A percentile compares a stretch with the other conserved stretches of the same genome.
Conservation (phyloP, 768 basidiomycete species). For the Boletus sp. region DNA sequence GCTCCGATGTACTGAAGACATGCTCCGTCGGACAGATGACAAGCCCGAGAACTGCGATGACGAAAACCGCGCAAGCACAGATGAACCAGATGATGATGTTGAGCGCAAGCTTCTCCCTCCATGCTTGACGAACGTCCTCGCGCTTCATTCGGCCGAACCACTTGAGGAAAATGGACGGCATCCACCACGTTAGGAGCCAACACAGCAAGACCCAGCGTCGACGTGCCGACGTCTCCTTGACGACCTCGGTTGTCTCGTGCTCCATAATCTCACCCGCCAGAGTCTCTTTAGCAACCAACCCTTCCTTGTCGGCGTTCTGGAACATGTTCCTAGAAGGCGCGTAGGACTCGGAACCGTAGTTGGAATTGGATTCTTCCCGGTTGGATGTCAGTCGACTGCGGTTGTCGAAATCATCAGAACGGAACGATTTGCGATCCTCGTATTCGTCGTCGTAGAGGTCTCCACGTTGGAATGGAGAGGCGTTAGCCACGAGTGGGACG, state of each 20-base stretch:
- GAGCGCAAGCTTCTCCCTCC: conserved; percentile 95
- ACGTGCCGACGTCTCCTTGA: conserved; percentile 79
- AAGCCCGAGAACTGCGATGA: conserved; percentile 83
- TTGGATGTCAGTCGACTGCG: conserved; percentile 76
- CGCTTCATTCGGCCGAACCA: conserved; percentile 92
- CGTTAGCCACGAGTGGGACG: conserved; percentile 80
- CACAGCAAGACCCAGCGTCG: conserved; percentile 85
- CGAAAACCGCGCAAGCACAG: conserved; percentile 85
- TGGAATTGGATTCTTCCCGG: conserved; percentile 74
- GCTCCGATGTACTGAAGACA: conserved; percentile 78
- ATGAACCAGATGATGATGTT: conserved; percentile 96
- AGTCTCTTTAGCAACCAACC: conserved; percentile 74
- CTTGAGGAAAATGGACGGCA: conserved; percentile 68
- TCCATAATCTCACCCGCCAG: conserved; percentile 84
- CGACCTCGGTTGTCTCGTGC: conserved; percentile 82
- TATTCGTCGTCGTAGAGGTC: conserved; percentile 78
- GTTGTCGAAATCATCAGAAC: conserved; percentile 77
- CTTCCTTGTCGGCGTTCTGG: conserved; percentile 75
- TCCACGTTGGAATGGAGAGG: conserved; percentile 77
- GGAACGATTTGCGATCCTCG: conserved; percentile 71
- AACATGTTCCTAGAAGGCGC: conserved; percentile 97
- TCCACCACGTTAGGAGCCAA: conserved; percentile 91
- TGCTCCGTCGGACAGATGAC: conserved; percentile 95
- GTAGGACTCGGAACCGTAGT: conserved; percentile 89
- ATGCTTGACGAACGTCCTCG: conserved; percentile 89